Base-by-base conservation (phyloP, 2,329 filamentous ascomycete genomes). In the Fusarium annulatum region DNA sequence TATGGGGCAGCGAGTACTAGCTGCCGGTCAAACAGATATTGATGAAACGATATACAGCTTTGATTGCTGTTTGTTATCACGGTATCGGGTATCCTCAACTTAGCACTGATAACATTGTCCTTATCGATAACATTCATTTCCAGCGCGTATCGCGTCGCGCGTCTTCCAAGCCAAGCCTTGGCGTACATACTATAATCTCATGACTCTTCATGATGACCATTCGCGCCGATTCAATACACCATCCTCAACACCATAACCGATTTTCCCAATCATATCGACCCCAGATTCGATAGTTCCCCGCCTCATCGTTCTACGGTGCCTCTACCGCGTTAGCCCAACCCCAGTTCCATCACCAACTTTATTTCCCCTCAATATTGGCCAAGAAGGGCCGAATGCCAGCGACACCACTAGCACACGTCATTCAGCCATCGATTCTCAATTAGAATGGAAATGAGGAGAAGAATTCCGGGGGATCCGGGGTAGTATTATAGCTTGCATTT, bases 311-410 rank as follows among this genome's bases (percentile, higher is more conserved):
- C 12, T 57, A 5, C 52, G 14, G 14, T 41, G 36, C 3, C 9
- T 21, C 41, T 23, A 30, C 39, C 28, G 43, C 58, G 19, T 69
- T 46, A 64, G 38, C 42, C 42, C 36, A 28, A 8, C 63, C 65
- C 51, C 45, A 21, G n/a, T 10, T 11, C 7, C 36, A 42, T 45
- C 33, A 18, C 33, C 59, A 69, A 69, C 67, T 53, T 9, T 69
- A 69, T 69, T 69, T 59, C 65, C 65, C 65, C 67, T 64, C 58
- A 43, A 53, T 39, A 21, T 26, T 8, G 49, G n/a, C n/a, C n/a
- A 16, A 69, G 59, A 69, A 69, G 67, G 67, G 39, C 67, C 67
- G 67, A 69, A 69, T 69, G 12, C 30, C 46, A 33, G n/a, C 48
- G 16, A 67, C 21, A 19, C 53, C 10, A 30, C 45, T 57, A 51